Conservation (phyloP, 106 monocot species). For the Dendrobium huoshanense region DNA sequence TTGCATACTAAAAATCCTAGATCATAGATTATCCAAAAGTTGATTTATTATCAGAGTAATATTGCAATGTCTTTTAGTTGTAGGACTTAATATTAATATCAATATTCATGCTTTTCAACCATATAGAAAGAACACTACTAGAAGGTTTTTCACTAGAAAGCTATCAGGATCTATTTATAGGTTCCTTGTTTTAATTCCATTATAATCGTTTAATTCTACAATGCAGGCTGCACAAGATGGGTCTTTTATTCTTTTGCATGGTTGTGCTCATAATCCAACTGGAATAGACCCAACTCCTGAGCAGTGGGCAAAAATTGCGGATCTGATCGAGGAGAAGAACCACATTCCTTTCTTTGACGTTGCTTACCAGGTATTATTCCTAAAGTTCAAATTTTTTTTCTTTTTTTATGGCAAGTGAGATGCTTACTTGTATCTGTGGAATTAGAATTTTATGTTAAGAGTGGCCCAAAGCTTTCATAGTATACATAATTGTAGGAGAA, state of each 20-base stretch:
- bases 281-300: constrained; percentile 93
- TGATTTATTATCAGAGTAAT: too few relatives aligned
- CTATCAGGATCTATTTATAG: background rate
- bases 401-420: too few relatives aligned
- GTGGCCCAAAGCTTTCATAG: too few relatives aligned
- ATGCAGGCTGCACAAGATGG: constrained; percentile 89
- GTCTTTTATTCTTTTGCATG: constrained; percentile 87
- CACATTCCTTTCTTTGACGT: constrained; percentile 99
- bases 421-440: background rate
- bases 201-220: background rate
- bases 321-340: constrained; percentile 88
- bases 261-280: constrained; percentile 98
- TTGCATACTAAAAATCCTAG: too few relatives aligned
- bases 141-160: too few relatives aligned
- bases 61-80: too few relatives aligned
- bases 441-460: too few relatives aligned
- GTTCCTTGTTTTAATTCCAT: background rate
- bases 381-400: background rate
- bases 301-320: constrained; percentile 88
- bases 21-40: too few relatives aligned
- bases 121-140: too few relatives aligned
- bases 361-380: constrained; percentile 76
- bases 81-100: too few relatives aligned
- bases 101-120: too few relatives aligned
- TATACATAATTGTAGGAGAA: too few relatives aligned